Base-by-base conservation (phyloP, 2,329 filamentous ascomycete genomes). In the Cladosporium sp. region DNA sequence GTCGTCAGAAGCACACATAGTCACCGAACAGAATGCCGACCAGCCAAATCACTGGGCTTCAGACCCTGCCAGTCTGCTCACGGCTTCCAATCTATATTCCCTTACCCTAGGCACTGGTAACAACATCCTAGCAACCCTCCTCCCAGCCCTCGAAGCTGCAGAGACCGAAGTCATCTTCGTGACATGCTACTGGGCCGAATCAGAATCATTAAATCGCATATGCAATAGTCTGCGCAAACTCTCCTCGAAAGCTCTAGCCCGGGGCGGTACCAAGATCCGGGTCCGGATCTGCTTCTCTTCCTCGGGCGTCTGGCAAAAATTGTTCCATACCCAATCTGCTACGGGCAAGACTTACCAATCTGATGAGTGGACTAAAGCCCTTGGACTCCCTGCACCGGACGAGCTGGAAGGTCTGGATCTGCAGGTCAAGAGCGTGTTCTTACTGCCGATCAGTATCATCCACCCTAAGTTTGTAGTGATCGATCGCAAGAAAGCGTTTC, bases 381-480 rank as follows among this genome's bases (percentile, higher is more conserved):
- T 94, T 1, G 87, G 88, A 0, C 75, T 94, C 3, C 88, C 89
- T 0, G 68, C 76, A 1, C 74, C 79, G 3, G 73, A 77, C 6
- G 76, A 80, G 34, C 75, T 83, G 3, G 78, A 74, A 0, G 83
- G 83, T 2, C 80, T 95, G 17, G 82, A 91, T 53, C 67, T 95
- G 34, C 76, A 80, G 0, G 83, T 91, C 57, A 92, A 91, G 75
- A 90, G 85, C 61, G 77, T 93, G 7, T 95, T 95, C 71, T 84
- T 93, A 61, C 77, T 86, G 2, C 90, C 90, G 0, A 85, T 94
- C 59, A 90, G 89, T 66, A 87, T 95, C n/a, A 89, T 94, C 84
- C 90, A 95, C 68, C 87, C 90, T 0, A 95, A 95, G 66, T 93
- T 90, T 64, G 78, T 93, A 36, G 78, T 94, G 13, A 72, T 93